Evolutionary conservation across 2,329 filamentous ascomycete species (phyloP), one percentile per base, ranked within the genome.

Genomic region (Exophiala sp.): DNA sequence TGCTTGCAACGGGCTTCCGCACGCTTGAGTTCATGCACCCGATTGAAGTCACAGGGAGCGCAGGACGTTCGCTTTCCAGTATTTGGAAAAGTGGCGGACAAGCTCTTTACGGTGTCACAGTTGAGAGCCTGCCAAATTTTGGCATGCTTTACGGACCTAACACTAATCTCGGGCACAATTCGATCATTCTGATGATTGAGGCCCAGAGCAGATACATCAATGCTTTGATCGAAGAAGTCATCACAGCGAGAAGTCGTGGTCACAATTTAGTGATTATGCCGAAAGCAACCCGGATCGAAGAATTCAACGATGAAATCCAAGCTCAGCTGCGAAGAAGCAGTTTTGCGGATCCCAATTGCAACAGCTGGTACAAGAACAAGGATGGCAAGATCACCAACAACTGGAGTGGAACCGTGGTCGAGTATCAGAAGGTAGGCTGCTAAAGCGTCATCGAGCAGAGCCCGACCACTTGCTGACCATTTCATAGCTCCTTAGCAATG

Each of bases 171-270:
- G 80, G 77, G 0, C 78, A 81, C 63, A 82, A 80, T 57, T 76
- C 72, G 50, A 83, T 83, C 60, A 78, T 83, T 58, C 69, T 83
- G n/a, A 84, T 83, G 80, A 81, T 83, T 56, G 81, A 84, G 62
- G 75, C 79, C 2, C 80, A 84, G 60, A 73, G 71, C 2, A 72
- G 76, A 2, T 83, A 83, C 62, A 73, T 83, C 52, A 78, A 75
- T 54, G 70, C 69, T 0, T 59, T 84, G 34, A 74, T 84, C 43
- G 62, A 64, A 0, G 71, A 76, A 5, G 72, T 84, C 1, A 70
- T 82, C 1, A 65, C 69, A 6, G 78, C 78, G 0, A 67, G 73
- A 10, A 59, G 63, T 12, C 55, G 66, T 1, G 73, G 75, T 7
- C 55, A 68, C n/a, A 65, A 65, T 0, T 65, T 84, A 2, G 66